phyloP scores from a whole-genome alignment of 306 rosid genomes.

The Benincasa hispida region DNA sequence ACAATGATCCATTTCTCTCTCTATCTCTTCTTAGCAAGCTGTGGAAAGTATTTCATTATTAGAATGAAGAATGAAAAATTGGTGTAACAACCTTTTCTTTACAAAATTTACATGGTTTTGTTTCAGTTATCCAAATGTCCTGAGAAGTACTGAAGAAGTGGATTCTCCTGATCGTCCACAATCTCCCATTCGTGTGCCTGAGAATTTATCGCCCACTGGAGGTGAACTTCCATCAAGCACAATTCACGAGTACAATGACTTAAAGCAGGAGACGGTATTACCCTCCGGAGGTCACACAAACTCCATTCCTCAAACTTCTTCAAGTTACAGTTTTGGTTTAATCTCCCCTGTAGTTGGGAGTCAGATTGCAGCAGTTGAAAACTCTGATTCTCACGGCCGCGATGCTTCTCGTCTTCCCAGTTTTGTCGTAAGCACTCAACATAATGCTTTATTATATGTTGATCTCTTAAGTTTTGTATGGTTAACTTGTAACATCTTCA shows the following conservation, averaged over 20 bases:
- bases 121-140: slow-evolving; percentile 43
- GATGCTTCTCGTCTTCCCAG: slow-evolving; percentile 65
- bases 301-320: slow-evolving; percentile 43
- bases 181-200: slow-evolving; percentile 43
- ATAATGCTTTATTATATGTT: background rate
- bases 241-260: slow-evolving; percentile 41
- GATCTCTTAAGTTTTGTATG: background rate
- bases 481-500: background rate
- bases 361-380: slow-evolving; percentile 66
- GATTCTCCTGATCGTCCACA: slow-evolving; percentile 54
- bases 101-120: slow-evolving; percentile 1
- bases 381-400: slow-evolving; percentile 63
- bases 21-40: background rate
- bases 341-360: slow-evolving; percentile 67
- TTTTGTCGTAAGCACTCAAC: slow-evolving; percentile 57
- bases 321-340: slow-evolving; percentile 58
- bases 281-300: slow-evolving; percentile 64
- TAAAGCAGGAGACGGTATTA: slow-evolving; percentile 56
- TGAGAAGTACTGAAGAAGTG: slow-evolving; percentile 37
- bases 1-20: background rate
- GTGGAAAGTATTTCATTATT: background rate
- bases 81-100: background rate
- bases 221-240: slow-evolving; percentile 62
- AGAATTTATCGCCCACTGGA: slow-evolving; percentile 45
- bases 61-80: background rate